A percentile compares a stretch with the other conserved stretches of the same genome.
phyloP scores from a whole-genome alignment of 164 flowering plant species.

The Piper betle region DNA sequence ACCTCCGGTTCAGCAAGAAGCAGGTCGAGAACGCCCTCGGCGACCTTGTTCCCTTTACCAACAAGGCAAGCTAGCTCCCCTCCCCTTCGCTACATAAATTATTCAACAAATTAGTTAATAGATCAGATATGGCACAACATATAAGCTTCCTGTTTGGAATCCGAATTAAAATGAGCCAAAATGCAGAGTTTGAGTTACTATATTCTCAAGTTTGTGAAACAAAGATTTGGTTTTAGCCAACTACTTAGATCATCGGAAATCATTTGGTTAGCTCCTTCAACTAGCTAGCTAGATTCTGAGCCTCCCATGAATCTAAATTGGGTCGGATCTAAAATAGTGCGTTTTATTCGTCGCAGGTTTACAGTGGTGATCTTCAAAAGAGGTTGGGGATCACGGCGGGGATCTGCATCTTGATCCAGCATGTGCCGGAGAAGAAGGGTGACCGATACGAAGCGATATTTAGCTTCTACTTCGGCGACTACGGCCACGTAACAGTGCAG shows the following conservation, averaged over 20 bases:
- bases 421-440: slow-evolving; percentile 50
- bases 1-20: slow-evolving; percentile 43
- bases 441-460: slow-evolving; percentile 60
- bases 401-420: slow-evolving; percentile 40
- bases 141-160: no score
- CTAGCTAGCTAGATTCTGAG: no score
- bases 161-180: no score
- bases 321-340: no score
- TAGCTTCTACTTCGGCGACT: slow-evolving; percentile 71
- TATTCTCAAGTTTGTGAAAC: no score
- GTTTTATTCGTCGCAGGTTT: slow-evolving; percentile 16
- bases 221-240: no score
- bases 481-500: slow-evolving; percentile 62
- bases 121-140: no score
- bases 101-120: not conserved
- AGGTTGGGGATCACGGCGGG: slow-evolving; percentile 55
- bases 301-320: no score
- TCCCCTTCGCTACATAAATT: not conserved
- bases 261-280: no score
- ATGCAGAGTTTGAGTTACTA: no score
- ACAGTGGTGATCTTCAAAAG: slow-evolving; percentile 47
- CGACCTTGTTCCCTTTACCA: slow-evolving; percentile 57
- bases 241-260: no score
- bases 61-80: slow-evolving; percentile 23
- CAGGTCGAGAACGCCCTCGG: slow-evolving; percentile 33